These are phyloP conservation scores for Hericium alpestre DNA, from an alignment of 768 basidiomycete species.

Conservation along the genomic window DNA sequence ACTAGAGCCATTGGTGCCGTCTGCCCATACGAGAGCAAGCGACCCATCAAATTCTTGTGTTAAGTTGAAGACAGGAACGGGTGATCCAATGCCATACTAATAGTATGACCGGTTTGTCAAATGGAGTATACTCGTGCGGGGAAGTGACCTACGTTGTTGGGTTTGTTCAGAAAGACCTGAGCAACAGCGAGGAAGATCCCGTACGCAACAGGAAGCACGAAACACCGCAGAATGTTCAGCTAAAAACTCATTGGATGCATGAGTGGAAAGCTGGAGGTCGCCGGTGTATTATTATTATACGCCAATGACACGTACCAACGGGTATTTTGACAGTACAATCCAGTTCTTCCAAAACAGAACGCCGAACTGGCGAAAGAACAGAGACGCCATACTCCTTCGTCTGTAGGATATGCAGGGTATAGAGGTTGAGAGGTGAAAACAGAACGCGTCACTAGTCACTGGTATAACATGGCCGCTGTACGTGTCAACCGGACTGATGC, in stretches of 20 bases:
- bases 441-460: no score
- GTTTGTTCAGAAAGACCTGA: conserved; percentile 46
- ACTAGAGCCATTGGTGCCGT: conserved; percentile 48
- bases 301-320: conserved; percentile 35
- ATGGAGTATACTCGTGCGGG: not conserved
- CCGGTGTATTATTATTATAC: not conserved
- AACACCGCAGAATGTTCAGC: conserved; percentile 52
- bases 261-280: not conserved
- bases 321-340: conserved; percentile 59
- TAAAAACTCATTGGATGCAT: conserved; percentile 15
- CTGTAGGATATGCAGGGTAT: conserved; percentile 15
- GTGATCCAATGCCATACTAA: conserved; percentile 55
- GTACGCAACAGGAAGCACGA: conserved; percentile 54
- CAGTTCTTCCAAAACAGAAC: conserved; percentile 65
- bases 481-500: no score
- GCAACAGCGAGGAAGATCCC: conserved; percentile 59
- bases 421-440: no score
- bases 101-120: not conserved
- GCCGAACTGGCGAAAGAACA: conserved; percentile 53
- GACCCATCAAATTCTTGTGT: conserved; percentile 42
- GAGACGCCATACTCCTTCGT: conserved; percentile 14
- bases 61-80: conserved; percentile 39
- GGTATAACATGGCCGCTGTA: no score
- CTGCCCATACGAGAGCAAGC: conserved; percentile 53
- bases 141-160: conserved; percentile 42